A percentile compares a stretch with the other conserved stretches of the same genome.
These are phyloP conservation scores for Claviceps capensis DNA, from an alignment of 2,329 filamentous ascomycete genomes.

Conservation along the genomic window DNA sequence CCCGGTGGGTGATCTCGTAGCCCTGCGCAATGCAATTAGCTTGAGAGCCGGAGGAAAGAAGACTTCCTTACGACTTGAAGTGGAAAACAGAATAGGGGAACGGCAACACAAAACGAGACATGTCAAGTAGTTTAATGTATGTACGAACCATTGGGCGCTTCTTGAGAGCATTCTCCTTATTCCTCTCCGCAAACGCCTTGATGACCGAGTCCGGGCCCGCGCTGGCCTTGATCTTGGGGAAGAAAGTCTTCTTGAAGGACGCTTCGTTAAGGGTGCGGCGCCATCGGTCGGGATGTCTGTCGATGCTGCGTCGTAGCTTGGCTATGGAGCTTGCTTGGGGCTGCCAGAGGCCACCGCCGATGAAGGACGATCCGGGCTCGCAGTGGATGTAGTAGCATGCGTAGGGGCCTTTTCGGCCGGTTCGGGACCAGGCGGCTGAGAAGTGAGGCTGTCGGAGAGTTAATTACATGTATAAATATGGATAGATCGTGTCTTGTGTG, in stretches of 20 bases:
- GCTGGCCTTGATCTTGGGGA: constrained; percentile 27
- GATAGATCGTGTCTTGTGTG: neutral
- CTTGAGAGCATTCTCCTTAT: constrained; percentile 65
- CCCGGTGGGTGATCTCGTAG: constrained; percentile 57
- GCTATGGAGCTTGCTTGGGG: constrained; percentile 55
- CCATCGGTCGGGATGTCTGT: constrained; percentile 56
- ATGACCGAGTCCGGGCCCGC: constrained; percentile 40
- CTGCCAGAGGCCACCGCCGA: constrained; percentile 74
- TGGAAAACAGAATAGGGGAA: no score
- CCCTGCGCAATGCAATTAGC: constrained; percentile 35
- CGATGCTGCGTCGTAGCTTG: constrained; percentile 59
- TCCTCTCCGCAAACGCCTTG: constrained; percentile 55
- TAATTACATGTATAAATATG: neutral
- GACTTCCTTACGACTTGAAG: neutral
- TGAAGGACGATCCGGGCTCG: constrained; percentile 56
- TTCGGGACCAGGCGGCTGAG: constrained; percentile 75
- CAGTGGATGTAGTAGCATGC: constrained; percentile 82
- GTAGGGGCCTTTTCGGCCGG: constrained; percentile 75
- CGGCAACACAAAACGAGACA: no score
- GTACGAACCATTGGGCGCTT: constrained; percentile 63
- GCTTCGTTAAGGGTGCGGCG: constrained; percentile 51
- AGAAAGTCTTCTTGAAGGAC: constrained; percentile 49
- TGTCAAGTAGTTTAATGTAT: no score
- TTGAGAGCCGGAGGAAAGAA: neutral
- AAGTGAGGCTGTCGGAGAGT: constrained; percentile 51